These are phyloP conservation scores for Pseudonitzschia multiseries DNA, from an alignment of 108 stramenopile species.

Conservation along the genomic window DNA sequence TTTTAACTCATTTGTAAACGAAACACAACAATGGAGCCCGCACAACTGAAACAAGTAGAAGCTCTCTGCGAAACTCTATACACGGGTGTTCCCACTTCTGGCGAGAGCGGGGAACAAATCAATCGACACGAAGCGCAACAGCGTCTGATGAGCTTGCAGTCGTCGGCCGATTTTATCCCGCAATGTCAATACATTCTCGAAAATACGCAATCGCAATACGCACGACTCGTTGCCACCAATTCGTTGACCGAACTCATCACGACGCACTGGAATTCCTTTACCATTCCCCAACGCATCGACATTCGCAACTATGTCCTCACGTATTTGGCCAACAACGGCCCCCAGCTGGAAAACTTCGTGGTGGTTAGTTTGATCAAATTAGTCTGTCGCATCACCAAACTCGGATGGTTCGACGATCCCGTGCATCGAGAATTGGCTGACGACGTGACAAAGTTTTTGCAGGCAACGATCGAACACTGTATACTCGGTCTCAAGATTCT, in stretches of 20 bases:
- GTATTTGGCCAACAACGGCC: constrained; percentile 94
- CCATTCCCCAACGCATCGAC: constrained; percentile 89
- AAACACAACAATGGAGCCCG: constrained; percentile 89
- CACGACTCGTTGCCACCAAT: constrained; percentile 92
- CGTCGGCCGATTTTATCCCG: constrained; percentile 92
- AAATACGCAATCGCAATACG: constrained; percentile 86
- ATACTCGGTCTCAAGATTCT: constrained; percentile 94
- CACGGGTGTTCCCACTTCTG: constrained; percentile 63
- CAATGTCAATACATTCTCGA: constrained; percentile 98
- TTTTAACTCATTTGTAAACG: background rate
- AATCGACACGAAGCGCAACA: constrained; percentile 81
- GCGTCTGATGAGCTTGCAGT: constrained; percentile 89
- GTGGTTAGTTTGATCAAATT: constrained; percentile 85
- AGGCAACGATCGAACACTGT: constrained; percentile 93
- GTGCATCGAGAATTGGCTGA: constrained; percentile 92
- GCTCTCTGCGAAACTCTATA: constrained; percentile 93
- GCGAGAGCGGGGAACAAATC: constrained; percentile 54
- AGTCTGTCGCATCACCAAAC: constrained; percentile 96
- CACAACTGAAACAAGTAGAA: constrained; percentile 92
- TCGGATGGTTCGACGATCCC: constrained; percentile 96
- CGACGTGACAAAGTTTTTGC: constrained; percentile 94
- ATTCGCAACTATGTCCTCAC: constrained; percentile 95
- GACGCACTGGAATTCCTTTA: constrained; percentile 95
- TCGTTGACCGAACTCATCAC: constrained; percentile 91
- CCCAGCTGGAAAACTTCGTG: constrained; percentile 88